phyloP scores from a whole-genome alignment of 225 moss, liverwort and hornwort species.

The Marchantia paleacea region DNA sequence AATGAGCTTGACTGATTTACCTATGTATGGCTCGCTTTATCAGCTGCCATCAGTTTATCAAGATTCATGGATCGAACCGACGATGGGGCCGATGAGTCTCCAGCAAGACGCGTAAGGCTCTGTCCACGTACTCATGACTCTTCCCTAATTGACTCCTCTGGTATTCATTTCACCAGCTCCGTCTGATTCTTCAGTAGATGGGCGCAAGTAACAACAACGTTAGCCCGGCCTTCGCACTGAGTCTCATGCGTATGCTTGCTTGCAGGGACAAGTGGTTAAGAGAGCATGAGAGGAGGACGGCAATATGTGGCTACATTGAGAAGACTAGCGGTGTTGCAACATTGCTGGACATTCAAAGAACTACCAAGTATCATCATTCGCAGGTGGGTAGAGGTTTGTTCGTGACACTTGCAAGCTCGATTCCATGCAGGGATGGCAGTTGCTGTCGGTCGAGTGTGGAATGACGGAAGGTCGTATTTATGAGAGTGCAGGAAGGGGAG shows the following conservation, averaged over 20 bases:
- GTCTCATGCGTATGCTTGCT: neutral
- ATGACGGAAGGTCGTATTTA: neutral
- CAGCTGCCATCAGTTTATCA: neutral
- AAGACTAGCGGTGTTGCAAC: slow-evolving; percentile 74
- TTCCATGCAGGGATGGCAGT: neutral
- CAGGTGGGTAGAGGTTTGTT: slow-evolving; percentile 44
- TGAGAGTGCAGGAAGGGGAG: slow-evolving; percentile 51
- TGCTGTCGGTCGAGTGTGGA: neutral
- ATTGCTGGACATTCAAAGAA: slow-evolving; percentile 75
- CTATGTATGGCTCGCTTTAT: neutral
- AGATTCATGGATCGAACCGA: slow-evolving; percentile 2
- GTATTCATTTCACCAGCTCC: neutral
- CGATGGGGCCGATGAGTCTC: neutral
- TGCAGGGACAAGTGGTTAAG: slow-evolving; percentile 70
- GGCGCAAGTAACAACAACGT: neutral
- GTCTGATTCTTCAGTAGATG: too few species aligned
- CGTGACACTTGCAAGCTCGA: neutral
- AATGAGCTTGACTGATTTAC: too few species aligned
- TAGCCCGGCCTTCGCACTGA: neutral
- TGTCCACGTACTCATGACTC: neutral
- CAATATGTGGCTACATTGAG: slow-evolving; percentile 66
- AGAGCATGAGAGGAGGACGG: slow-evolving; percentile 62
- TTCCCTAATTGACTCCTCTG: neutral
- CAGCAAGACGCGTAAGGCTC: neutral
- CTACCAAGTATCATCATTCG: slow-evolving; percentile 73